Evolutionary conservation across 2,329 filamentous ascomycete species (phyloP).

Genomic region (Xylogone sp.): DNA sequence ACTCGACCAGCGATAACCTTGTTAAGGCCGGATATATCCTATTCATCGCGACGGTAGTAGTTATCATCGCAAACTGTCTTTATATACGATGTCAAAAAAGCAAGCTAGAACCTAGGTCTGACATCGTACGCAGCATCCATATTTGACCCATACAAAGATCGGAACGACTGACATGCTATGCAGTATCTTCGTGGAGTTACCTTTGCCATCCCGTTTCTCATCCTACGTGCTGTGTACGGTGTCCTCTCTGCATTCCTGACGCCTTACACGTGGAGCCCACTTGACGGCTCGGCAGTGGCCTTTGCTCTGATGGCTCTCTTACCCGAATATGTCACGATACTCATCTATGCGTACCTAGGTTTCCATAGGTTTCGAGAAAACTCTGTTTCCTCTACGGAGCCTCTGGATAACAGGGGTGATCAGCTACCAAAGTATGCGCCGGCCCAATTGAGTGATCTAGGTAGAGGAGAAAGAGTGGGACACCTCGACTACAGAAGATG

Average conservation of each 20-base stretch:
- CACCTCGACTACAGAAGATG: background rate
- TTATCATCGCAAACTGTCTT: background rate
- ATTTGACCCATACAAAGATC: background rate
- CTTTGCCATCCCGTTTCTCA: slow-evolving; percentile 3
- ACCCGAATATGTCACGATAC: background rate
- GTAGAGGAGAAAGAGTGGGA: background rate
- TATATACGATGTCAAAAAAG: background rate
- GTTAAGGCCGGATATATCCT: background rate
- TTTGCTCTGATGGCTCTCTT: background rate
- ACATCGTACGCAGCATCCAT: background rate
- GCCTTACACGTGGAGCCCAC: background rate
- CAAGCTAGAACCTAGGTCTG: background rate
- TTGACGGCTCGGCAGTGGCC: background rate
- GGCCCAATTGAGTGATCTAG: background rate
- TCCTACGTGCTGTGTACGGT: slow-evolving; percentile 1
- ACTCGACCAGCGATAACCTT: background rate
- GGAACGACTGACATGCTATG: background rate
- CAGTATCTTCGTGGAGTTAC: slow-evolving; percentile 1
- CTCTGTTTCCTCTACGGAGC: background rate
- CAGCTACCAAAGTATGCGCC: background rate
- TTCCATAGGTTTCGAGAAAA: background rate
- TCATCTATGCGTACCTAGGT: background rate
- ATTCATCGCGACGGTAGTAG: background rate
- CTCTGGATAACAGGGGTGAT: background rate
- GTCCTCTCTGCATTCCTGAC: slow-evolving; percentile 1